Base-by-base conservation (phyloP, 495 filamentous ascomycete genomes). In the Astrothelium macrocarpum region DNA sequence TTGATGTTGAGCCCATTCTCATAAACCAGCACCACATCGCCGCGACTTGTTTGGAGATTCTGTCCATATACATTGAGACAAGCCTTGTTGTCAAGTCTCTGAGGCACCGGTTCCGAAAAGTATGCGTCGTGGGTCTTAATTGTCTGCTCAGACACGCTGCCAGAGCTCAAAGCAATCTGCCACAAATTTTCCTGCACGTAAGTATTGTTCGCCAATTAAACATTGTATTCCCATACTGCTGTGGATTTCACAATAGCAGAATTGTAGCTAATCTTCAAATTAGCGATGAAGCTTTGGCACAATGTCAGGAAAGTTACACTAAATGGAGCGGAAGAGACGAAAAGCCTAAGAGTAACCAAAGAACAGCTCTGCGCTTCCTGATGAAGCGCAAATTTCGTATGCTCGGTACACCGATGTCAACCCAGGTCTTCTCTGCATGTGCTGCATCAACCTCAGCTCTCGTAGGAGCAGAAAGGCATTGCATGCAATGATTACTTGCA, bases 181-280 rank as follows among this genome's bases (percentile, higher is more conserved):
- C 60, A 65, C 1, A 36, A 26, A 3, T 45, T 66, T 9, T 73
- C 71, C 20, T 68, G 65, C 25, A 71, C 10, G 63, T 78, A 79
- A 7, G 74, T 65, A 34, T 73, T 65, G 5, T 72, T 67, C 18
- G 73, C 77, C 26, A 71, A 65, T 3, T 71, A 73, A n/a, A 76
- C 32, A 42, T 70, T 64, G 61, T 79, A 81, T 32, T 77, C 70
- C 31, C 78, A 75, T 11, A 74, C 70, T 49, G 69, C 66, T 29
- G 76, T 61, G 42, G 65, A 68, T 28, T 68, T 66, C 32, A 71
- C 65, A 5, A 77, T 56, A 34, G 66, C 66, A 4, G 68, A 71
- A 53, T 74, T 75, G 59, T 72, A 49, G n/a, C 45, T 49, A 12
- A 2, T 16, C 23, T 12, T 2, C 5, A 1, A 49, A 12, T 49